phyloP scores from a whole-genome alignment of 495 filamentous ascomycete genomes.

The Margaritispora aquatica region DNA sequence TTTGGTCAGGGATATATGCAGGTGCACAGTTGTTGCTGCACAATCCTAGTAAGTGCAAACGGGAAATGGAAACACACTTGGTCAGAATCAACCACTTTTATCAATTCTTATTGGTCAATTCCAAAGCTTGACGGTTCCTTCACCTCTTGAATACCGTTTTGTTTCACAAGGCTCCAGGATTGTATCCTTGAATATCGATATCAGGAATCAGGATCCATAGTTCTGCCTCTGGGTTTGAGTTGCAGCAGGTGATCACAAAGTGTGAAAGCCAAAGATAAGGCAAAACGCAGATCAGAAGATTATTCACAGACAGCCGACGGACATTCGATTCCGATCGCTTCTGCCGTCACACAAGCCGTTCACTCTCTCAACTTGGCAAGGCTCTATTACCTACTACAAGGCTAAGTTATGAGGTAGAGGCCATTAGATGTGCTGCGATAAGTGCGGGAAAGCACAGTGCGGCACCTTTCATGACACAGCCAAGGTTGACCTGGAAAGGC shows the following conservation, averaged over 20 bases:
- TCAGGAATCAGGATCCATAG: not conserved
- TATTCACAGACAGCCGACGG: too few species aligned
- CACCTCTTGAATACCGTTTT: not conserved
- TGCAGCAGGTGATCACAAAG: not conserved
- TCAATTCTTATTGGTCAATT: not conserved
- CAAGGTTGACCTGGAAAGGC: too few species aligned
- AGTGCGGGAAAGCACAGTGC: not conserved
- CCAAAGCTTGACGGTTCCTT: not conserved
- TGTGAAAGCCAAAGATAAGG: not conserved
- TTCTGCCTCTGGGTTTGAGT: not conserved
- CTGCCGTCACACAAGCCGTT: not conserved
- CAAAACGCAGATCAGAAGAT: not conserved
- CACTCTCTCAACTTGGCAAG: not conserved
- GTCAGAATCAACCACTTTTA: not conserved
- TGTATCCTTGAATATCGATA: not conserved
- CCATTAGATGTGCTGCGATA: not conserved
- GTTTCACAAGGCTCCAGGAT: not conserved
- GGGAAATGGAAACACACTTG: not conserved
- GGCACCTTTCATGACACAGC: too few species aligned
- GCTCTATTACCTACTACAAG: not conserved
- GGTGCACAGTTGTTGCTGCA: not conserved
- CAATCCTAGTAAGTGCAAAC: not conserved
- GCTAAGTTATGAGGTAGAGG: not conserved
- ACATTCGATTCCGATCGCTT: not conserved
- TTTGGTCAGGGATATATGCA: not conserved